Evolutionary conservation across 2,329 filamentous ascomycete genomes (phyloP), one percentile per base, ranked within the genome.

Genomic region (Cladosporium sp.): DNA sequence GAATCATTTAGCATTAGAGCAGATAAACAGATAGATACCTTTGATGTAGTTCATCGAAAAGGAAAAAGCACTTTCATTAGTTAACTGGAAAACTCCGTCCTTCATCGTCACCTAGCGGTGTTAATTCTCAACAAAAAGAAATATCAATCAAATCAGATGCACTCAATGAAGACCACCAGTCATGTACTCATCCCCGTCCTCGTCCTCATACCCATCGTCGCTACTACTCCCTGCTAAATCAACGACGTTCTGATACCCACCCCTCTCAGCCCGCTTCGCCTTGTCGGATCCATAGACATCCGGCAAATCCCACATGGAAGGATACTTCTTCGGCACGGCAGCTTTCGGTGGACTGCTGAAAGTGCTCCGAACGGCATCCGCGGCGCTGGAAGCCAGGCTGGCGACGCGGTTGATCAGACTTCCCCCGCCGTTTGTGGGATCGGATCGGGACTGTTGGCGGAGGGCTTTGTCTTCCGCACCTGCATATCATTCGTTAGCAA

Each of bases 241-340:
- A 9, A 34, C 30, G 8, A 34, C 30, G 9, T 34, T 8, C 30
- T 9, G 8, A 12, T 34, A 5, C 30, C 8, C 11, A 34, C 30
- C 8, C 30, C 30, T 34, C 8, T 34, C 30, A 9, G 30, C 30
- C 30, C 25, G 25, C 25, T 34, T 34, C 30, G 30, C 11, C 30
- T 2, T 34, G 2, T 34, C 30, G 9, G 11, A 12, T 8, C 30
- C 30, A 9, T 34, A 34, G 9, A 51, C 49, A 5, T 22, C 11
- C 49, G 52, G 52, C 30, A 55, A 47, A 6, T 55, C 52, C 52
- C 52, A 55, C 9, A 36, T 14, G 17, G 40, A 45, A 2, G 52
- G 52, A 12, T 55, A 55, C 11, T 19, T 37, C 7, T 37, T n/a
- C 19, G 28, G 28, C 47, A 37, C 43, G 17, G 28, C 12, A 1